Percentiles rank a stretch among this genome's conserved stretches.
These are phyloP conservation scores for Dimocarpus longan DNA, from an alignment of 345 rosid species.

Conservation along the genomic window DNA sequence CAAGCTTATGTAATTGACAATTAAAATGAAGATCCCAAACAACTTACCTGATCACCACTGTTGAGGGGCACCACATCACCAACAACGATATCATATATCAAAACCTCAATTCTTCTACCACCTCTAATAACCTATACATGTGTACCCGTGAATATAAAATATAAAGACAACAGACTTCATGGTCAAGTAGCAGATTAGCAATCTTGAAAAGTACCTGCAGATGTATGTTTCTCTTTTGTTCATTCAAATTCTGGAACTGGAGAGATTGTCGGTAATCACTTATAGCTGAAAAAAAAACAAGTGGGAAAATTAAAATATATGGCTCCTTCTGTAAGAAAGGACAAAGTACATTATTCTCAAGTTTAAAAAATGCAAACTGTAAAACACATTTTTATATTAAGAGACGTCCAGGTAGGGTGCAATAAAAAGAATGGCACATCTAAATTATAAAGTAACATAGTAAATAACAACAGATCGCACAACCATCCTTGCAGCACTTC, in stretches of 20 bases:
- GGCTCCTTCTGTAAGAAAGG: neutral
- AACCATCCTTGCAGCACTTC: neutral
- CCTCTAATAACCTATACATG: conserved; percentile 69
- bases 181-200: conserved; percentile 8
- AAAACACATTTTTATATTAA: neutral
- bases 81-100: conserved; percentile 92
- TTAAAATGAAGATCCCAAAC: conserved; percentile 9
- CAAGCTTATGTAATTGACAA: neutral
- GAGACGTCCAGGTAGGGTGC: neutral
- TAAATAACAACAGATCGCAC: neutral
- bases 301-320: neutral
- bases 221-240: conserved; percentile 92
- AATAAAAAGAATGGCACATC: neutral
- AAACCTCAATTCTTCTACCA: conserved; percentile 78
- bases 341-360: neutral
- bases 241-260: conserved; percentile 91
- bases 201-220: conserved; percentile 60
- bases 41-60: conserved; percentile 92
- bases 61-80: conserved; percentile 95
- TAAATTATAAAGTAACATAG: neutral
- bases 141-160: conserved; percentile 16
- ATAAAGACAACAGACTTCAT: conserved; percentile 12
- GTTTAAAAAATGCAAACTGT: neutral
- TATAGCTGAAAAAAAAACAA: conserved; percentile 59
- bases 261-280: conserved; percentile 98